Conservation (phyloP, 441 rosid genomes). For the Aleurites moluccanus region DNA sequence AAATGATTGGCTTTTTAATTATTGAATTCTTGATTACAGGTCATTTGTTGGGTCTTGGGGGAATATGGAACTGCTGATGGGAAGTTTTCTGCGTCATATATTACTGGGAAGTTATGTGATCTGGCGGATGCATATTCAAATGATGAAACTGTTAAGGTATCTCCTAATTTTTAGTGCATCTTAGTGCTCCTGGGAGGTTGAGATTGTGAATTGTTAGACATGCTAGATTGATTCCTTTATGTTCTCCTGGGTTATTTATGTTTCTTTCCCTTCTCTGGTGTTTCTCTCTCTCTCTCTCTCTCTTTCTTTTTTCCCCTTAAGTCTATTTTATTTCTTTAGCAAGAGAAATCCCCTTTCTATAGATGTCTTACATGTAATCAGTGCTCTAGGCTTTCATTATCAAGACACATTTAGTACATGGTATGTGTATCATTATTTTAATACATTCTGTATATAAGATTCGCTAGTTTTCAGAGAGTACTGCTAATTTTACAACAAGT, state of each 20-base stretch:
- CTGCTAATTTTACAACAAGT: neutral
- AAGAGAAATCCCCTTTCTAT: neutral
- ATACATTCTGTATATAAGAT: neutral
- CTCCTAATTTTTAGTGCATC: slow-evolving; percentile 5
- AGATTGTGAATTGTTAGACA: too few relatives aligned
- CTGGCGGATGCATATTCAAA: slow-evolving; percentile 92
- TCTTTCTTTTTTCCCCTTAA: neutral
- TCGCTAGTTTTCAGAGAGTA: neutral
- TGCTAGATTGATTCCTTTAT: slow-evolving; percentile 3
- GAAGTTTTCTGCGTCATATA: slow-evolving; percentile 74
- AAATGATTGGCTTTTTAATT: slow-evolving; percentile 7
- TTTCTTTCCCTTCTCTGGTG: neutral
- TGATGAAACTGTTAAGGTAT: slow-evolving; percentile 92
- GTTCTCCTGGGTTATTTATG: neutral
- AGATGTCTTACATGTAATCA: neutral
- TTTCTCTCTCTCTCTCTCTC: too few relatives aligned
- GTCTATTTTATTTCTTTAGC: neutral
- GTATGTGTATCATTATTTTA: neutral
- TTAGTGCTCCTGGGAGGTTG: neutral
- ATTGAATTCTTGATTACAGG: slow-evolving; percentile 48
- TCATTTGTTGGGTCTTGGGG: slow-evolving; percentile 96
- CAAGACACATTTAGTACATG: neutral
- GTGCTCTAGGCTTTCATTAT: neutral
- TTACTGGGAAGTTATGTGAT: slow-evolving; percentile 88
- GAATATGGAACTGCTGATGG: slow-evolving; percentile 94